Percentiles rank a stretch among this genome's conserved stretches.
These are phyloP conservation scores for Lactarius hengduanensis DNA, from an alignment of 768 basidiomycete genomes.

Conservation along the genomic window DNA sequence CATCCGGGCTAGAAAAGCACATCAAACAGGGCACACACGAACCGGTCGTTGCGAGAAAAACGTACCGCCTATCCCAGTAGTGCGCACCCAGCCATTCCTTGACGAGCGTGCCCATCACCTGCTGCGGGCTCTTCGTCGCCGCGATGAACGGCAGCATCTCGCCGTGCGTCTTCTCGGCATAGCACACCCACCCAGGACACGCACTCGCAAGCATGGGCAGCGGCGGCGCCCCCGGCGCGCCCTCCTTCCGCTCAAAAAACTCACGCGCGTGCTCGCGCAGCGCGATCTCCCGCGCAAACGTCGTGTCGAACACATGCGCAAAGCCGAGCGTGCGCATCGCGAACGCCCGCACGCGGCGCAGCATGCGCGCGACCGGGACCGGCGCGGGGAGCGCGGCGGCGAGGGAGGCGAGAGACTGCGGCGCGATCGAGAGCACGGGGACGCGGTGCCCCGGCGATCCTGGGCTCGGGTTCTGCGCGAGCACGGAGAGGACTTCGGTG, in stretches of 20 bases:
- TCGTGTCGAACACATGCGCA: slow-evolving; percentile 88
- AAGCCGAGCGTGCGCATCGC: slow-evolving; percentile 68
- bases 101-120: slow-evolving; percentile 89
- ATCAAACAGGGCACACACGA: background rate
- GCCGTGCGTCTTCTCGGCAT: slow-evolving; percentile 95
- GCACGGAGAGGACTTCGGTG: slow-evolving; percentile 81
- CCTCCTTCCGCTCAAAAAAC: slow-evolving; percentile 59
- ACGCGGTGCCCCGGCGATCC: slow-evolving; percentile 45
- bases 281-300: slow-evolving; percentile 86
- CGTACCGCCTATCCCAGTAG: slow-evolving; percentile 67
- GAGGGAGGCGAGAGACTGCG: slow-evolving; percentile 82
- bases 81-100: slow-evolving; percentile 78
- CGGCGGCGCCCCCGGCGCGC: slow-evolving; percentile 36
- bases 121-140: slow-evolving; percentile 88
- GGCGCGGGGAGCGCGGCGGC: slow-evolving; percentile 52
- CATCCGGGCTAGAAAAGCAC: slow-evolving; percentile 58
- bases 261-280: slow-evolving; percentile 80
- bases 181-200: slow-evolving; percentile 99
- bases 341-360: slow-evolving; percentile 72
- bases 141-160: slow-evolving; percentile 93
- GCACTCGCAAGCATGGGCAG: slow-evolving; percentile 94
- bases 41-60: slow-evolving; percentile 23
- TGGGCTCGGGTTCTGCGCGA: slow-evolving; percentile 52
- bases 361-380: slow-evolving; percentile 52
- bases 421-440: slow-evolving; percentile 84